Percentiles rank a stretch among this genome's conserved stretches.
phyloP scores from a whole-genome alignment of 352 stramenopile species.

The Peronospora tabacina region DNA sequence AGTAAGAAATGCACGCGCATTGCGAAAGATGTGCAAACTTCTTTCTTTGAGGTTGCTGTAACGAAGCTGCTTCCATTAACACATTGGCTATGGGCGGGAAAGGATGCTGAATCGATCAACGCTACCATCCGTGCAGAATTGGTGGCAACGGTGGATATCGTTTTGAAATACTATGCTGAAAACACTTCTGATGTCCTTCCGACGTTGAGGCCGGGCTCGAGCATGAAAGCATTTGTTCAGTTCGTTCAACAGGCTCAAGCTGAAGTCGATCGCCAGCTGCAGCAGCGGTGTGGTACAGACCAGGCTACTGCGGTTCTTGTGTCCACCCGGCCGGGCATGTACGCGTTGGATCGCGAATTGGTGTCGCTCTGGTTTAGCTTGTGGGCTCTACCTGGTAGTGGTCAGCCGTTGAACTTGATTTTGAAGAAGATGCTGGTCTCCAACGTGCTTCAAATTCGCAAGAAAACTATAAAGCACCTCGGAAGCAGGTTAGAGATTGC shows the following conservation, averaged over 20 bases:
- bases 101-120: conserved; percentile 20
- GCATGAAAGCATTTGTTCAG: conserved; percentile 12
- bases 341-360: conserved; percentile 38
- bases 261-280: conserved; percentile 29
- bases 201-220: conserved; percentile 7
- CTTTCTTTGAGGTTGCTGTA: conserved; percentile 28
- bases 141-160: conserved; percentile 39
- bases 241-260: conserved; percentile 15
- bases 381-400: conserved; percentile 14
- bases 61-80: conserved; percentile 33
- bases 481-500: conserved; percentile 21
- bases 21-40: conserved; percentile 8
- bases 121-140: conserved; percentile 42
- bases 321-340: conserved; percentile 31
- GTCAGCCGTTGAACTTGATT: conserved; percentile 10
- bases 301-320: conserved; percentile 9
- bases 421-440: conserved; percentile 34
- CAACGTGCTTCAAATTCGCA: conserved; percentile 51
- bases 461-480: conserved; percentile 51
- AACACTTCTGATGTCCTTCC: conserved; percentile 8
- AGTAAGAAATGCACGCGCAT: conserved; percentile 7
- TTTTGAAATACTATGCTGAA: conserved; percentile 30
- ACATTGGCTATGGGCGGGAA: conserved; percentile 40
- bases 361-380: conserved; percentile 45
- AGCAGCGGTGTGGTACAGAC: conserved; percentile 22